These are phyloP conservation scores for Sarocladium brachiariae DNA, from an alignment of 2,329 filamentous ascomycete genomes.

Conservation along the genomic window DNA sequence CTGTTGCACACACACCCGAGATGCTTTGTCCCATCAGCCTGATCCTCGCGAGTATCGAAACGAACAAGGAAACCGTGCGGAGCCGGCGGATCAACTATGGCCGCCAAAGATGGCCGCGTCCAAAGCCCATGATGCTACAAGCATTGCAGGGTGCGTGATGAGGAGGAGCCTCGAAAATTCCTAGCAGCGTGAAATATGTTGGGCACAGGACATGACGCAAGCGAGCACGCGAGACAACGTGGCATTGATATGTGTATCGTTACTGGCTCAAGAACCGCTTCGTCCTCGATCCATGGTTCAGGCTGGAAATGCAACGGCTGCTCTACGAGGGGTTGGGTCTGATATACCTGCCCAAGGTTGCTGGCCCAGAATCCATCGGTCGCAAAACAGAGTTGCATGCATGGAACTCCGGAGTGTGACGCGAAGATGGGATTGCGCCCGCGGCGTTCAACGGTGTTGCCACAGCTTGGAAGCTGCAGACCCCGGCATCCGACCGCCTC, in stretches of 20 bases:
- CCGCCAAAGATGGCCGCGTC: not conserved
- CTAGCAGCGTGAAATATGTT: not conserved
- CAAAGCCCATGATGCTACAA: not conserved
- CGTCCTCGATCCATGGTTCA: not conserved
- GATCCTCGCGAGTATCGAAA: not conserved
- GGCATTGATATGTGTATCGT: not conserved
- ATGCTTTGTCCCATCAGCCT: not conserved
- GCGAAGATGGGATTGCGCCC: too few species aligned
- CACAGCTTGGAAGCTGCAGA: too few species aligned
- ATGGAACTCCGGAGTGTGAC: too few species aligned
- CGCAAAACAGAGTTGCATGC: too few species aligned
- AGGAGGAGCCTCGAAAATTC: too few species aligned
- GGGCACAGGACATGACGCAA: not conserved
- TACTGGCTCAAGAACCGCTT: not conserved
- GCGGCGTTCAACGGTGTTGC: too few species aligned
- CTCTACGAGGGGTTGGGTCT: too few species aligned
- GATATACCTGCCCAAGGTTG: too few species aligned
- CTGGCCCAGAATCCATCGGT: too few species aligned
- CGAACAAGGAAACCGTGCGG: not conserved
- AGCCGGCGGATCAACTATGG: not conserved
- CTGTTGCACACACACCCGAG: not conserved
- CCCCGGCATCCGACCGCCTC: too few species aligned
- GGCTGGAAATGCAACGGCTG: too few species aligned
- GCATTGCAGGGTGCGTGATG: too few species aligned
- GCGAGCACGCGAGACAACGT: constrained; percentile 5